Evolutionary conservation across 2,329 filamentous ascomycete species (phyloP).

Genomic region (Alternaria tenuissima): DNA sequence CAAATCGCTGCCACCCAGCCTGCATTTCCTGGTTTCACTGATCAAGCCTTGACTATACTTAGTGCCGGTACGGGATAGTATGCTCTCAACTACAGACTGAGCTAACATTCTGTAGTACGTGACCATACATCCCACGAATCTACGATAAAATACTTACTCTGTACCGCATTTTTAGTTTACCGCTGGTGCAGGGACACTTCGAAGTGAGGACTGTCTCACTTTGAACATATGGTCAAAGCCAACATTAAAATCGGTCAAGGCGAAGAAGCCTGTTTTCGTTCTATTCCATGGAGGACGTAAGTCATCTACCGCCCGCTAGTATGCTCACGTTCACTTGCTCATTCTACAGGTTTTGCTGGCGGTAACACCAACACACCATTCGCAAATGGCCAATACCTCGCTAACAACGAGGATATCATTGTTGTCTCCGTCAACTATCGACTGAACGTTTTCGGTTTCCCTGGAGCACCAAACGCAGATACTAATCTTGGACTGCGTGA

Average conservation of each 20-base stretch:
- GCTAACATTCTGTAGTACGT: neutral
- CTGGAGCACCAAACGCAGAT: constrained; percentile 35
- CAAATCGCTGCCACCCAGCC: constrained; percentile 20
- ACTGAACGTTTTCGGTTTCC: constrained; percentile 49
- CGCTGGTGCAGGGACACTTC: constrained; percentile 23
- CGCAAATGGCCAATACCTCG: constrained; percentile 49
- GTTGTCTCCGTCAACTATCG: constrained; percentile 54
- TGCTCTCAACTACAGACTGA: neutral
- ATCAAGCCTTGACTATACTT: constrained; percentile 28
- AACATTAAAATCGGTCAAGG: constrained; percentile 21
- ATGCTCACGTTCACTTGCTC: neutral
- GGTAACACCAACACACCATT: constrained; percentile 34
- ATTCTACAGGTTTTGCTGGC: constrained; percentile 41
- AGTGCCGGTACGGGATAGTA: neutral
- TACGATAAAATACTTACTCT: too few relatives aligned
- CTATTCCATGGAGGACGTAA: constrained; percentile 54
- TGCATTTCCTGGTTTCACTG: constrained; percentile 33
- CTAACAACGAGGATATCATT: constrained; percentile 50
- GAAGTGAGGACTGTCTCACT: constrained; percentile 43
- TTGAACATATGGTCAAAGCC: constrained; percentile 46
- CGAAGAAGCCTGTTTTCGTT: constrained; percentile 51
- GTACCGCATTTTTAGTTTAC: constrained; percentile 18
- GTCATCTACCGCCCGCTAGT: constrained; percentile 16
- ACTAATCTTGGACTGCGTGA: constrained; percentile 63
- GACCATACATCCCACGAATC: too few relatives aligned